Evolutionary conservation across 768 basidiomycete genomes (phyloP), one percentile per base, ranked within the genome.

Genomic region (Leccinum olivaceopallidum): DNA sequence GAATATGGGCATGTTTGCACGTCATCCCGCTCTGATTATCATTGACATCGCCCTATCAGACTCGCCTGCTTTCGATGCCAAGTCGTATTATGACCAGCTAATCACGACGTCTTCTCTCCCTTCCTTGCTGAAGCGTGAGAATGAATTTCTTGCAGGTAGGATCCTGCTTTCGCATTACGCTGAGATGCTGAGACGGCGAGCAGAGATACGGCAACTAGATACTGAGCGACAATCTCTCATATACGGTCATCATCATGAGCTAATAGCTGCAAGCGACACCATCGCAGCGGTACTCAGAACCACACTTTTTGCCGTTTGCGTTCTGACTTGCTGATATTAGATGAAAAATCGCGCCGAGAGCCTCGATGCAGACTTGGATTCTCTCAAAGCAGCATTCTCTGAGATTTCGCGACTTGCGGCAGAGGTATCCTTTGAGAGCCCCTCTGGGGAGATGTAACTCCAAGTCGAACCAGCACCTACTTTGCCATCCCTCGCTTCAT

Each of bases 221-320:
- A 85, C 89, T 68, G 94, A 96, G 68, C 79, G 92, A 24, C 94
- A 97, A 73, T 89, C 90, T 9, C 79, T 97, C 49, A 94, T 97
- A 12, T 97, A 97, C 71, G 94, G 95, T 67, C 94, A 95, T 69
- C 95, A 97, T 68, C 93, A 95, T 60, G 95, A 97, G 65, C 86
- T 97, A 20, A 95, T 97, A 55, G 92, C 92, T 1, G 95, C 95
- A 3, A 93, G 89, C 60, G 92, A 94, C 67, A 96, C 95, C 9
- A 96, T 97, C 64, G 86, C 88, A 61, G 85, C 88, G 6, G 93
- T 94, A 74, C 20, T 86, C 66, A 34, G 13, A 47, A 24, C 52
- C 32, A 30, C 37, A 49, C 53, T 62, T 4, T 56, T 5, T 7
- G n/a, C 37, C 52, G 2, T 34, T 47, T 49, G 61, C 24, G 22